These are phyloP conservation scores for Akanthomyces muscarius DNA, from an alignment of 2,329 filamentous ascomycete genomes.

Conservation along the genomic window DNA sequence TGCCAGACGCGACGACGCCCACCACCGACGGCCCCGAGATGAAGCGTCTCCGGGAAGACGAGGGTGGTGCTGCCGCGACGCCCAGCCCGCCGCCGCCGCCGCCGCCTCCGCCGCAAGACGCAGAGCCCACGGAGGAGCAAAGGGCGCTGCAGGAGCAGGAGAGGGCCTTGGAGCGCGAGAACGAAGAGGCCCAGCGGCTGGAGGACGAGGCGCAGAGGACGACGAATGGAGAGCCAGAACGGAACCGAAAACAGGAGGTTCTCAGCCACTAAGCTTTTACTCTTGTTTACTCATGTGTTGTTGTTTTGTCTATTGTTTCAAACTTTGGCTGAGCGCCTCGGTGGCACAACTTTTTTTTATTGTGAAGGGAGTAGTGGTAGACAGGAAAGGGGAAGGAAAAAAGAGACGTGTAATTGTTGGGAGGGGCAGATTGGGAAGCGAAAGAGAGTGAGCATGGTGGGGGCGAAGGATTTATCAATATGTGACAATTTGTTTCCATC, in stretches of 20 bases:
- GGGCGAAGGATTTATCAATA: constrained; percentile 1
- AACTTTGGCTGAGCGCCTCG: neutral
- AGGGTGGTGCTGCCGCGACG: constrained; percentile 31
- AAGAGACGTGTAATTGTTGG: neutral
- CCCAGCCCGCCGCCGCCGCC: constrained; percentile 44
- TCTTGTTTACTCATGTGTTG: constrained; percentile 16
- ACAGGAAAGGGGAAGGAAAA: neutral
- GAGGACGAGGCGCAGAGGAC: constrained; percentile 39
- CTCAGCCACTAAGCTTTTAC: constrained; percentile 19
- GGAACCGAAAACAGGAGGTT: constrained; percentile 24
- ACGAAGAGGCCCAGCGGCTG: constrained; percentile 51
- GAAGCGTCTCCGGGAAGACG: constrained; percentile 50
- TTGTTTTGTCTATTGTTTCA: constrained; percentile 8
- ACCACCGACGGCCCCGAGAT: constrained; percentile 52
- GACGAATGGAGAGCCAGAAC: constrained; percentile 13
- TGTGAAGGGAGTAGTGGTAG: neutral
- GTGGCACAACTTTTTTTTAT: neutral
- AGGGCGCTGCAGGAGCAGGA: constrained; percentile 47
- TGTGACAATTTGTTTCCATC: constrained; percentile 1
- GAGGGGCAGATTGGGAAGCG: neutral
- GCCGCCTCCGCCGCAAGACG: constrained; percentile 43
- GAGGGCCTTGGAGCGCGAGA: constrained; percentile 47
- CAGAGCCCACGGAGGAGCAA: constrained; percentile 39
- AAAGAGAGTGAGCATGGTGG: neutral
- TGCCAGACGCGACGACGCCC: constrained; percentile 42